A percentile compares a stretch with the other conserved stretches of the same genome.
Evolutionary conservation across 805 yeast genomes (phyloP).

Genomic region (Hanseniaspora vineae): DNA sequence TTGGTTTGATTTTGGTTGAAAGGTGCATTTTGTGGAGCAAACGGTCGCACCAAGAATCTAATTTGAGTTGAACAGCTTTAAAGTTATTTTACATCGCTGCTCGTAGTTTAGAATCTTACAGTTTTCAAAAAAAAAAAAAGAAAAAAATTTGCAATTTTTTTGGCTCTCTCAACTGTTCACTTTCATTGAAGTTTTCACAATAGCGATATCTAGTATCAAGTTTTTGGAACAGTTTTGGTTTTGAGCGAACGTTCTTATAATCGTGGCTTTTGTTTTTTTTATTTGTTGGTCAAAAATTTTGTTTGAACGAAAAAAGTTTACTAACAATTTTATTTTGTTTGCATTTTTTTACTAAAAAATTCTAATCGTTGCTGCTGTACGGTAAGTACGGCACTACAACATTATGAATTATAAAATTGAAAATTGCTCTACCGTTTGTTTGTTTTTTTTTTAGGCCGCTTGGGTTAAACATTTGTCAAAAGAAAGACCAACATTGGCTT

Average conservation of each 20-base stretch:
- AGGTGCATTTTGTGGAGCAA: constrained; percentile 9
- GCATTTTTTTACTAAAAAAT: constrained; percentile 3
- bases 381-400: constrained; percentile 1
- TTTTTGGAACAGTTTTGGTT: no score
- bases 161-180: neutral
- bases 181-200: no score
- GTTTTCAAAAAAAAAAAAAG: neutral
- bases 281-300: neutral
- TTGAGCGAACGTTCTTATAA: no score
- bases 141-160: neutral
- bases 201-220: no score
- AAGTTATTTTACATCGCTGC: constrained; percentile 17
- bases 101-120: constrained; percentile 93
- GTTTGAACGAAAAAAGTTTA: constrained; percentile 3
- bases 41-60: constrained; percentile 35
- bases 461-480: constrained; percentile 95
- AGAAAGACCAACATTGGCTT: constrained; percentile 87
- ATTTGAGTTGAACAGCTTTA: constrained; percentile 61
- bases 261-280: neutral
- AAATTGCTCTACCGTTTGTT: neutral
- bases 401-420: constrained; percentile 2
- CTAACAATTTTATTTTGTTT: constrained; percentile 6
- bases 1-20: constrained; percentile 30
- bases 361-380: constrained; percentile 7
- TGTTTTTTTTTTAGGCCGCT: constrained; percentile 56